Percentiles rank a stretch among this genome's conserved stretches.
phyloP scores from a whole-genome alignment of 1,139 yeast genomes.

The Yamadazyma atmosphaerica region DNA sequence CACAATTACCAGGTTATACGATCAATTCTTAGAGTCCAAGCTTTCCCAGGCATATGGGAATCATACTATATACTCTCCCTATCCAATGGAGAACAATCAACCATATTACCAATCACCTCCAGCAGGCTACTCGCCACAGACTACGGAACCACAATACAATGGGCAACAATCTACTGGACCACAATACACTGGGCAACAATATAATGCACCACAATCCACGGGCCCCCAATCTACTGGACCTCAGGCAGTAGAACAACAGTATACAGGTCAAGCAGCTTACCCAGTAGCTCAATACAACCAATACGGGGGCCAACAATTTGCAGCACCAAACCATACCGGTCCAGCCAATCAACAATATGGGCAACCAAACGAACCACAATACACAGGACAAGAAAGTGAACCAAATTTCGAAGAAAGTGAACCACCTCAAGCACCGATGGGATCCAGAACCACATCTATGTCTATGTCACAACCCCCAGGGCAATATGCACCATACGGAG shows the following conservation, averaged over 20 bases:
- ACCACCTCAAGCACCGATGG: too few relatives aligned
- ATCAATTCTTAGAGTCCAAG: slow-evolving; percentile 71
- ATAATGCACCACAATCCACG: slow-evolving; percentile 3
- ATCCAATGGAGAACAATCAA: slow-evolving; percentile 1
- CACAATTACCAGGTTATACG: slow-evolving; percentile 77
- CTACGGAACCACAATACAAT: slow-evolving; percentile 3
- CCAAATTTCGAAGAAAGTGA: slow-evolving; percentile 8
- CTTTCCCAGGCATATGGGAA: slow-evolving; percentile 49
- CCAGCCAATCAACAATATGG: neutral
- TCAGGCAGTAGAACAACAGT: slow-evolving; percentile 4
- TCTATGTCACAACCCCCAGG: too few relatives aligned
- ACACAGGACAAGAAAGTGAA: slow-evolving; percentile 4
- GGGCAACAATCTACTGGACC: too few relatives aligned
- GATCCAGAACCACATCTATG: too few relatives aligned
- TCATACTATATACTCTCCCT: slow-evolving; percentile 22
- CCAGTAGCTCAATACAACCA: too few relatives aligned
- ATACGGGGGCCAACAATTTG: neutral
- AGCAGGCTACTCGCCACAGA: slow-evolving; percentile 1
- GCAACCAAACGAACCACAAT: neutral
- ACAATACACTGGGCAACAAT: too few relatives aligned
- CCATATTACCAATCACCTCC: slow-evolving; percentile 3
- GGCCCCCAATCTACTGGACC: neutral
- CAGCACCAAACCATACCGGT: slow-evolving; percentile 2
- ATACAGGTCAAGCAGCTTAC: slow-evolving; percentile 1
- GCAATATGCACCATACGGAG: slow-evolving; percentile 7